phyloP scores from a whole-genome alignment of 2,329 filamentous ascomycete genomes.

The Cadophora sp. region DNA sequence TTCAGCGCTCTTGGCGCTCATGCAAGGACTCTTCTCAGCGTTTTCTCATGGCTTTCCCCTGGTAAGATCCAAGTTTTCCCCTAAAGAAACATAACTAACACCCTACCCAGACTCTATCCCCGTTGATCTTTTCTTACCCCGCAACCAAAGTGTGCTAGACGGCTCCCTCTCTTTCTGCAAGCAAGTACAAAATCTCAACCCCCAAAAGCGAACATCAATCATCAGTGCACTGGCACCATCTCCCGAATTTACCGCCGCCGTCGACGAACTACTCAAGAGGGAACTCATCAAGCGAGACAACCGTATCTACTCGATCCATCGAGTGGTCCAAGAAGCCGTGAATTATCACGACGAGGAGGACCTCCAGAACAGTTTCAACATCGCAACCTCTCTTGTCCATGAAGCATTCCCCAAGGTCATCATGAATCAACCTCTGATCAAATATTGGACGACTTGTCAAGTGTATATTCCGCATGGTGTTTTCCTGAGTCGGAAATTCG shows the following conservation, averaged over 20 bases:
- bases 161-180: slow-evolving; percentile 34
- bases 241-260: slow-evolving; percentile 21
- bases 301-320: slow-evolving; percentile 30
- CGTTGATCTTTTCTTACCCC: slow-evolving; percentile 35
- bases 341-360: slow-evolving; percentile 33
- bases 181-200: slow-evolving; percentile 26
- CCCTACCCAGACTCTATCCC: slow-evolving; percentile 30
- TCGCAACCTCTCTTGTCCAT: slow-evolving; percentile 28
- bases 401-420: slow-evolving; percentile 35
- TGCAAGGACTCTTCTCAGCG: slow-evolving; percentile 30
- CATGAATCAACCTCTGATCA: slow-evolving; percentile 11
- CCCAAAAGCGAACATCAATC: slow-evolving; percentile 18
- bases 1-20: slow-evolving; percentile 27
- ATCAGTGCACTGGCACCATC: slow-evolving; percentile 27
- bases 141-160: slow-evolving; percentile 33
- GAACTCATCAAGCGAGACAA: slow-evolving; percentile 35
- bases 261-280: slow-evolving; percentile 28
- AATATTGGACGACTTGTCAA: slow-evolving; percentile 28
- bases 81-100: not conserved
- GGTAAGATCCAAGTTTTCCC: slow-evolving; percentile 10
- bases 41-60: slow-evolving; percentile 33
- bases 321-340: slow-evolving; percentile 38
- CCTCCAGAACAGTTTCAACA: slow-evolving; percentile 31
- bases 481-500: slow-evolving; percentile 28
- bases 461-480: slow-evolving; percentile 32